Conservation (phyloP, 805 yeast genomes). For the Candida manassasensis region DNA sequence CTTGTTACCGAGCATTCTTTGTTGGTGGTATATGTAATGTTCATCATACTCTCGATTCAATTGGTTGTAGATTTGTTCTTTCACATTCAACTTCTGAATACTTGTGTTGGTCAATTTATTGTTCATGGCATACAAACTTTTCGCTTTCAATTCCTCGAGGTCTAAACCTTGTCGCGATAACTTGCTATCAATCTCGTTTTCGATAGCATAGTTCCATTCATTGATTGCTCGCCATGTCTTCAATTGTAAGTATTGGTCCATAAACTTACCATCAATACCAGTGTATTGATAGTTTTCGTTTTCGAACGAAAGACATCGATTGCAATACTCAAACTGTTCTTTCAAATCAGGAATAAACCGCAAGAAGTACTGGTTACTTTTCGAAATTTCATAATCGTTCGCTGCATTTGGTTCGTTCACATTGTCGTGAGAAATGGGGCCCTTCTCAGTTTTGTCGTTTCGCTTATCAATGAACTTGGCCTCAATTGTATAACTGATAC, state of each 20-base stretch:
- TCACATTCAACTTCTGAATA: slow-evolving; percentile 6
- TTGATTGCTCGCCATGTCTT: slow-evolving; percentile 32
- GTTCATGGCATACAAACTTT: slow-evolving; percentile 15
- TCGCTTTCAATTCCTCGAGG: slow-evolving; percentile 28
- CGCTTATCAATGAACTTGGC: slow-evolving; percentile 50
- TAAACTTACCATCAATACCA: slow-evolving; percentile 35
- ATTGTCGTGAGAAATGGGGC: slow-evolving; percentile 28
- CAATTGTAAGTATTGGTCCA: slow-evolving; percentile 18
- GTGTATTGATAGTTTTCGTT: slow-evolving; percentile 23
- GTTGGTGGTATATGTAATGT: slow-evolving; percentile 8
- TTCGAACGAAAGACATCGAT: slow-evolving; percentile 21
- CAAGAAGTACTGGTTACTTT: slow-evolving; percentile 31
- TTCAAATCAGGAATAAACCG: slow-evolving; percentile 37
- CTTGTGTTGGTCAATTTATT: slow-evolving; percentile 4
- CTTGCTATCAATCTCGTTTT: slow-evolving; percentile 32
- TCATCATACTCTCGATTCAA: slow-evolving; percentile 6
- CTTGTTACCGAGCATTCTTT: slow-evolving; percentile 26
- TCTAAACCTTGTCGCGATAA: slow-evolving; percentile 22
- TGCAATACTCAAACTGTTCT: slow-evolving; percentile 22
- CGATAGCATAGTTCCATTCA: slow-evolving; percentile 25
- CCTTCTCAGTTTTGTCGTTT: slow-evolving; percentile 25
- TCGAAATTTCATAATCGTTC: slow-evolving; percentile 32
- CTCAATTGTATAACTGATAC: slow-evolving; percentile 49
- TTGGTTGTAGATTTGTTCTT: slow-evolving; percentile 9
- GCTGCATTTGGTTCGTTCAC: slow-evolving; percentile 33